Conservation (phyloP, 2,329 filamentous ascomycete genomes). For the Ascochyta fabae region DNA sequence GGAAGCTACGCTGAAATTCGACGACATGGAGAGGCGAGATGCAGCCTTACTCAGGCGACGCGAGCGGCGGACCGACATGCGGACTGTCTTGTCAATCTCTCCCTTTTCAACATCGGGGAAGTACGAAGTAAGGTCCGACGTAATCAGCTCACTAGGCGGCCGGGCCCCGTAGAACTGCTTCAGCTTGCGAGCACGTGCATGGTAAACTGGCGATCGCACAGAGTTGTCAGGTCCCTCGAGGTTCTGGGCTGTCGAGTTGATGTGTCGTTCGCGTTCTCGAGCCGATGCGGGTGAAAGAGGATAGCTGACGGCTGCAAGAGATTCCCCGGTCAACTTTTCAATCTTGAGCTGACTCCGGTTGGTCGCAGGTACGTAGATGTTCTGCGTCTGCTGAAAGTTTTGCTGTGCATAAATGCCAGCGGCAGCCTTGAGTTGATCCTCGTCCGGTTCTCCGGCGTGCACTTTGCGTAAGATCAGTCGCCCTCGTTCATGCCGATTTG, state of each 20-base stretch:
- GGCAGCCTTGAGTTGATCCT: slow-evolving; percentile 83
- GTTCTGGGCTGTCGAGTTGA: slow-evolving; percentile 59
- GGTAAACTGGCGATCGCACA: slow-evolving; percentile 46
- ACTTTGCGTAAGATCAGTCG: slow-evolving; percentile 90
- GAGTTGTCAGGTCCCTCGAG: slow-evolving; percentile 50
- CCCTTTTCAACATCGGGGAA: slow-evolving; percentile 95
- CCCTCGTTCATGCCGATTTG: slow-evolving; percentile 83
- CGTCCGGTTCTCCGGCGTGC: slow-evolving; percentile 87
- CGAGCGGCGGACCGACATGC: slow-evolving; percentile 88
- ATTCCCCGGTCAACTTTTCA: slow-evolving; percentile 86
- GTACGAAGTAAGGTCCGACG: slow-evolving; percentile 93
- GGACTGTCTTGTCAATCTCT: slow-evolving; percentile 93
- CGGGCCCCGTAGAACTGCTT: slow-evolving; percentile 89
- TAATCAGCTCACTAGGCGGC: slow-evolving; percentile 95
- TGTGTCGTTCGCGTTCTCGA: slow-evolving; percentile 70
- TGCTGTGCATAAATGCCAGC: slow-evolving; percentile 91
- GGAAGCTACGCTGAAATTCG: slow-evolving; percentile 90
- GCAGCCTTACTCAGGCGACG: slow-evolving; percentile 91
- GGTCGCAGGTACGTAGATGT: slow-evolving; percentile 64
- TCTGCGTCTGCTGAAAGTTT: slow-evolving; percentile 72
- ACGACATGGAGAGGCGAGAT: slow-evolving; percentile 90
- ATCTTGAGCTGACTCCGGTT: slow-evolving; percentile 85
- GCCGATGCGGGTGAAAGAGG: slow-evolving; percentile 81
- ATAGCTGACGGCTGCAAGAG: slow-evolving; percentile 82
- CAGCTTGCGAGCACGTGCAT: slow-evolving; percentile 60